Evolutionary conservation across 2,329 filamentous ascomycete species (phyloP).

Genomic region (Hypoxylon sp.): DNA sequence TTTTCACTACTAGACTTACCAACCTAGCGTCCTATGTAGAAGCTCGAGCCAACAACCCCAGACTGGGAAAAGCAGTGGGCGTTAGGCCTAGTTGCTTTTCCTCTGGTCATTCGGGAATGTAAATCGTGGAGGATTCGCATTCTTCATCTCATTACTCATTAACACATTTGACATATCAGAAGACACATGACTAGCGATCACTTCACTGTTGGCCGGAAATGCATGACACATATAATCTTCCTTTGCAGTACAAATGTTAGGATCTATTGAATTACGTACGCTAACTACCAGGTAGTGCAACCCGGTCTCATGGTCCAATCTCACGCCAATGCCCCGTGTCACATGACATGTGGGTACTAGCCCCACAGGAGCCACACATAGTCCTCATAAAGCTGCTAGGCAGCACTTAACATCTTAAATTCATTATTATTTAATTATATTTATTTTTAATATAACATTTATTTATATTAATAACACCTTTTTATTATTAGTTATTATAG

Average conservation of each 20-base stretch:
- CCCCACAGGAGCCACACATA: too few species aligned
- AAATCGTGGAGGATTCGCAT: conserved; percentile 27
- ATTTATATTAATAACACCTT: too few species aligned
- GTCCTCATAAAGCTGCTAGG: too few species aligned
- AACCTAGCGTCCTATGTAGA: neutral
- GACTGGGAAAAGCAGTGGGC: neutral
- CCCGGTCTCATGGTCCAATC: conserved; percentile 34
- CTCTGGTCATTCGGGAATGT: conserved; percentile 21
- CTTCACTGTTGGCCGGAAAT: conserved; percentile 34
- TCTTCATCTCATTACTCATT: conserved; percentile 36
- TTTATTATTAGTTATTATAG: too few species aligned
- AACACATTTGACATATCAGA: conserved; percentile 24
- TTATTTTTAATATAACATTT: too few species aligned
- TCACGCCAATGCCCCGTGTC: conserved; percentile 42
- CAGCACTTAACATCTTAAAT: too few species aligned
- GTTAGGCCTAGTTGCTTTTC: neutral
- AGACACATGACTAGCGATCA: conserved; percentile 18
- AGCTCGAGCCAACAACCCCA: conserved; percentile 1
- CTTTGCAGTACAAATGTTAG: conserved; percentile 21
- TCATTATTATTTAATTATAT: too few species aligned
- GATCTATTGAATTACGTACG: conserved; percentile 33
- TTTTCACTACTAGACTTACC: conserved; percentile 20
- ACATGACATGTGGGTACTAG: too few species aligned
- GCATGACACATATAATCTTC: conserved; percentile 46
- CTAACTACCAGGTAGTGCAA: conserved; percentile 28